phyloP scores from a whole-genome alignment of 257 asterid species.

The Rehmannia glutinosa region DNA sequence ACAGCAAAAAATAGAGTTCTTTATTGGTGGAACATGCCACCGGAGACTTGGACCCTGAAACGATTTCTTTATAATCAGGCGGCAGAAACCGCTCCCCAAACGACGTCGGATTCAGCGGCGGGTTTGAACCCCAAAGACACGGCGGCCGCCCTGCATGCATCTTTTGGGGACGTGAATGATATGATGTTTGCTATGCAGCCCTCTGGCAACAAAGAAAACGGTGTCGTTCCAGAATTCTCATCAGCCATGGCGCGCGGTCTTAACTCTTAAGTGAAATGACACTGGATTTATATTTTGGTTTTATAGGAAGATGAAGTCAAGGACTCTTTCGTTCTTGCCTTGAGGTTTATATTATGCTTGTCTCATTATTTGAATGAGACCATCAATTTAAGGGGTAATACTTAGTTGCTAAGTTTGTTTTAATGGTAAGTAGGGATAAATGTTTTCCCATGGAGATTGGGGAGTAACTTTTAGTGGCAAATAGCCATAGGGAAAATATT shows the following conservation, averaged over 20 bases:
- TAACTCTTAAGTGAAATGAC: too few species aligned
- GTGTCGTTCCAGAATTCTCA: background rate
- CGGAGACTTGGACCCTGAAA: conserved; percentile 3
- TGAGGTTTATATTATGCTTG: too few species aligned
- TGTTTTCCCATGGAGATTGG: too few species aligned
- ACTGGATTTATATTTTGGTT: too few species aligned
- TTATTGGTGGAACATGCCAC: conserved; percentile 24
- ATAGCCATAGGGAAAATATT: too few species aligned
- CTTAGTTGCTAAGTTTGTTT: too few species aligned
- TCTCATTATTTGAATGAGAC: too few species aligned
- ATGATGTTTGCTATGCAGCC: conserved; percentile 29
- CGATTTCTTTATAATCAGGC: conserved; percentile 17
- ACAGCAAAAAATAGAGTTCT: conserved; percentile 24
- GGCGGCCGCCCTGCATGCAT: conserved; percentile 27
- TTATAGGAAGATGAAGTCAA: too few species aligned
- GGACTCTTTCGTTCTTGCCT: too few species aligned
- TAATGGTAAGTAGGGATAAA: too few species aligned
- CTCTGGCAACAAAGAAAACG: conserved; percentile 16
- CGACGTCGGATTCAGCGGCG: conserved; percentile 26
- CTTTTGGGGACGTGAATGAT: conserved; percentile 30
- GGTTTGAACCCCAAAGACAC: conserved; percentile 24
- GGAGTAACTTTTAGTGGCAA: too few species aligned
- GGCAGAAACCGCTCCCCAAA: conserved; percentile 35
- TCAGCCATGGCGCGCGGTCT: conserved; percentile 3
- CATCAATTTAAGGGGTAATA: too few species aligned